Evolutionary conservation across 1,139 yeast species (phyloP).

Genomic region (Yamadazyma dendronema): DNA sequence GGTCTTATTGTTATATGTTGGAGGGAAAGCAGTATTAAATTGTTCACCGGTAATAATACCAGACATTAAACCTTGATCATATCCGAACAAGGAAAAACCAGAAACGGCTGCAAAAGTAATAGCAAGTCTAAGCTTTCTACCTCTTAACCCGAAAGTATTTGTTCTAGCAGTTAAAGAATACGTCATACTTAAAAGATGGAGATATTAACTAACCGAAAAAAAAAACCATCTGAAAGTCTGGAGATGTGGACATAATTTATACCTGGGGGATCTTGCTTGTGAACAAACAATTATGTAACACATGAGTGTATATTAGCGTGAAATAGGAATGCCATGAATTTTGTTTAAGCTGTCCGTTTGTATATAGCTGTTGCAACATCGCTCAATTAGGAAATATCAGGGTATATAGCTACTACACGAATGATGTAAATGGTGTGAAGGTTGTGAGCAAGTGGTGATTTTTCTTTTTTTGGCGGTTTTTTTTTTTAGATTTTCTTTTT

Average conservation of each 20-base stretch:
- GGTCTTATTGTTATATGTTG: constrained; percentile 36
- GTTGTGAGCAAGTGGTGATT: background rate
- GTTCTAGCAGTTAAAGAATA: constrained; percentile 26
- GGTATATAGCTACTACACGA: background rate
- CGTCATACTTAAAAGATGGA: constrained; percentile 4
- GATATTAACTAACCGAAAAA: background rate
- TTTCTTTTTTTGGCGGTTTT: background rate
- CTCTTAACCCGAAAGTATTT: constrained; percentile 48
- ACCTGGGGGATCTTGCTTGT: background rate
- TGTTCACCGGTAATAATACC: constrained; percentile 64
- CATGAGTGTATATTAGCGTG: constrained; percentile 2
- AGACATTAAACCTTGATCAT: constrained; percentile 80
- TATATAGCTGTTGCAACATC: constrained; percentile 1
- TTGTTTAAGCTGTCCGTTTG: background rate
- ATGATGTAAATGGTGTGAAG: background rate
- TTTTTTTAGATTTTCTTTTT: background rate
- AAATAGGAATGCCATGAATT: constrained; percentile 1
- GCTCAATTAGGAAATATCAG: background rate
- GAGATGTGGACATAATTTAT: background rate
- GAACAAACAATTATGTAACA: background rate
- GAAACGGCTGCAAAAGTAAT: constrained; percentile 59
- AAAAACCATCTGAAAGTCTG: background rate
- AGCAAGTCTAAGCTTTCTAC: constrained; percentile 39
- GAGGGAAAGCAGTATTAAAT: constrained; percentile 59
- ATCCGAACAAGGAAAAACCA: constrained; percentile 72